Evolutionary conservation across 2,329 filamentous ascomycete species (phyloP), one percentile per base, ranked within the genome.

Genomic region (Verticillium klebahnii): DNA sequence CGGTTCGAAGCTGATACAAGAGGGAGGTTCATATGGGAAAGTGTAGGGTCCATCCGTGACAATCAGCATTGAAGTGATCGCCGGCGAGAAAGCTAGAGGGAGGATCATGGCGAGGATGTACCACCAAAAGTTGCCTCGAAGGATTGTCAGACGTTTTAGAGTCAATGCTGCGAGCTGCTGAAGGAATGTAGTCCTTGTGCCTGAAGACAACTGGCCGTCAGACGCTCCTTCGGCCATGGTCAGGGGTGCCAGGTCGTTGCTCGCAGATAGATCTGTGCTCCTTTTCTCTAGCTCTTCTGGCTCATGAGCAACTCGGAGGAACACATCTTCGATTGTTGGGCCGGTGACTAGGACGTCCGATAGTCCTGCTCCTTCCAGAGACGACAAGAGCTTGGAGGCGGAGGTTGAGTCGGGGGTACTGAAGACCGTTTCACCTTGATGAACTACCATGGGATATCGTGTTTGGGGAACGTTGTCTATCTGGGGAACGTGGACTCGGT

Each of bases 281-380:
- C 23, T 57, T 8, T 57, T 67, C 12, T 67, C 68, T 57, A 82
- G 77, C 19, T 79, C 77, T 56, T 79, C 80, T 56, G 87, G 78
- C 68, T 90, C 86, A 65, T 88, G 84, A 0, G 87, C 78, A 67
- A 90, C 86, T 65, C 87, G 84, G 0, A 92, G 76, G 71, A 92
- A 91, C 0, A 91, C 88, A 67, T 91, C 88, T 70, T 91, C 89
- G 31, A 91, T 88, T 0, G 87, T 89, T 1, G 89, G 89, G 0
- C 88, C 88, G 59, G 85, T 85, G 61, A 60, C 32, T 5, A 90
- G 82, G 68, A 89, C 89, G 62, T 90, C 85, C 31, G 78, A 77
- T 36, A 89, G 75, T 0, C 82, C 82, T 11, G 81, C 73, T 6
- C 75, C 70, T 68, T 89, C 85, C 6, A 90, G 74, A 29, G n/a